A percentile compares a stretch with the other conserved stretches of the same genome.
These are phyloP conservation scores for Hura crepitans DNA, from an alignment of 441 rosid genomes.

Conservation along the genomic window DNA sequence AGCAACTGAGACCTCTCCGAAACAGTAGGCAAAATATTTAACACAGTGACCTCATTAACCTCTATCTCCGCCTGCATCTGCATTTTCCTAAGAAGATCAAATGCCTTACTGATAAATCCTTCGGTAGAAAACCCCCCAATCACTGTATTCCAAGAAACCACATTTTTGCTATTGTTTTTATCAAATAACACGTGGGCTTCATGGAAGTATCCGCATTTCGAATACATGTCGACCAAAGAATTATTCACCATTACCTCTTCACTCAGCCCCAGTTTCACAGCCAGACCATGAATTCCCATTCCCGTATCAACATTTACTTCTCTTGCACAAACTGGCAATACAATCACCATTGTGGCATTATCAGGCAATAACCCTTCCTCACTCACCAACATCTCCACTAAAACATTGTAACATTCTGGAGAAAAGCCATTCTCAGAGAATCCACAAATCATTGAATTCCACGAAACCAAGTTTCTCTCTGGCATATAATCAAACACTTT, in stretches of 20 bases:
- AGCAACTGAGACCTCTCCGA: conserved; percentile 31
- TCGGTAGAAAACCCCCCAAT: conserved; percentile 40
- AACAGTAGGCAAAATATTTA: conserved; percentile 47
- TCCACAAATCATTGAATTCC: conserved; percentile 55
- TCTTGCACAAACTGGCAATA: conserved; percentile 51
- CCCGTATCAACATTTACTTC: conserved; percentile 42
- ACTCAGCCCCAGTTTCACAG: conserved; percentile 45
- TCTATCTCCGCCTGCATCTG: conserved; percentile 30
- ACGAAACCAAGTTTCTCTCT: conserved; percentile 52
- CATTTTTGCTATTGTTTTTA: conserved; percentile 39
- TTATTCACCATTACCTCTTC: conserved; percentile 48
- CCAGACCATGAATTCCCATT: conserved; percentile 48
- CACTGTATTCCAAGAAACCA: conserved; percentile 63
- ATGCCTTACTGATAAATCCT: conserved; percentile 35
- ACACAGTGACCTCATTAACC: conserved; percentile 46
- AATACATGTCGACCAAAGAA: conserved; percentile 60
- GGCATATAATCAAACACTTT: conserved; percentile 48
- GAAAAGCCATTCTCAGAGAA: conserved; percentile 44
- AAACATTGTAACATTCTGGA: conserved; percentile 34
- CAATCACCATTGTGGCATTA: conserved; percentile 48
- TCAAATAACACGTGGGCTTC: conserved; percentile 44
- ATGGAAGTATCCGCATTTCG: conserved; percentile 47
- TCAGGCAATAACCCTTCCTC: conserved; percentile 42
- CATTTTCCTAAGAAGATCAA: conserved; percentile 46
- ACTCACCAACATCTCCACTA: conserved; percentile 41